phyloP scores from a whole-genome alignment of 805 yeast species.

The Brettanomyces anomalus region DNA sequence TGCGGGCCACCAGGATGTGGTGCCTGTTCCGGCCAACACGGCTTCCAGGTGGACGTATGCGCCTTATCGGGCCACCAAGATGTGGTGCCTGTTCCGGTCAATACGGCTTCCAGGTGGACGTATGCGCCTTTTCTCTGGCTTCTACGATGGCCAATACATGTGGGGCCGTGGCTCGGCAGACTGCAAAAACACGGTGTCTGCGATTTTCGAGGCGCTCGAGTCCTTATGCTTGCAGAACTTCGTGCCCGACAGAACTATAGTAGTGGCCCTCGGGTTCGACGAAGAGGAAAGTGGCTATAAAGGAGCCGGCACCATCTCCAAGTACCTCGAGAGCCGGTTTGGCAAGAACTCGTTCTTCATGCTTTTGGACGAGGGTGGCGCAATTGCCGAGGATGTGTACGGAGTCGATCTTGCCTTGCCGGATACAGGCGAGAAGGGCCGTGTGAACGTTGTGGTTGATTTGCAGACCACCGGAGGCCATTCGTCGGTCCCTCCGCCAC shows the following conservation, averaged over 20 bases:
- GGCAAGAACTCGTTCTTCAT: slow-evolving; percentile 36
- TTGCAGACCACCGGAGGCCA: slow-evolving; percentile 42
- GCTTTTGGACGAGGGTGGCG: slow-evolving; percentile 37
- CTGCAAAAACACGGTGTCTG: slow-evolving; percentile 36
- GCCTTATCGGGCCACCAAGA: slow-evolving; percentile 45
- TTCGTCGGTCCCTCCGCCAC: slow-evolving; percentile 40
- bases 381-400: slow-evolving; percentile 26
- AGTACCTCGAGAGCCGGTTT: slow-evolving; percentile 26
- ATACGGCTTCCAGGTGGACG: slow-evolving; percentile 31
- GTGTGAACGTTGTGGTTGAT: slow-evolving; percentile 31
- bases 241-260: slow-evolving; percentile 33
- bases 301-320: slow-evolving; percentile 26
- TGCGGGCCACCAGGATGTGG: slow-evolving; percentile 44
- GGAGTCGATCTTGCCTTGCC: slow-evolving; percentile 35
- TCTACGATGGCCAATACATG: slow-evolving; percentile 28
- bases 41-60: slow-evolving; percentile 30
- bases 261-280: slow-evolving; percentile 42
- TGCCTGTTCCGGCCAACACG: slow-evolving; percentile 37
- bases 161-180: slow-evolving; percentile 35
- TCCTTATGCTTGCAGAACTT: slow-evolving; percentile 25
- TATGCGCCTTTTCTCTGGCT: slow-evolving; percentile 26
- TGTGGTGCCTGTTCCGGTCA: slow-evolving; percentile 39
- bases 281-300: slow-evolving; percentile 36
- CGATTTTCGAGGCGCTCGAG: slow-evolving; percentile 26
- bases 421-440: slow-evolving; percentile 42